Evolutionary conservation across 225 moss, liverwort and hornwort genomes (phyloP), one percentile per base, ranked within the genome.

Genomic region (Antitrichia curtipendula): DNA sequence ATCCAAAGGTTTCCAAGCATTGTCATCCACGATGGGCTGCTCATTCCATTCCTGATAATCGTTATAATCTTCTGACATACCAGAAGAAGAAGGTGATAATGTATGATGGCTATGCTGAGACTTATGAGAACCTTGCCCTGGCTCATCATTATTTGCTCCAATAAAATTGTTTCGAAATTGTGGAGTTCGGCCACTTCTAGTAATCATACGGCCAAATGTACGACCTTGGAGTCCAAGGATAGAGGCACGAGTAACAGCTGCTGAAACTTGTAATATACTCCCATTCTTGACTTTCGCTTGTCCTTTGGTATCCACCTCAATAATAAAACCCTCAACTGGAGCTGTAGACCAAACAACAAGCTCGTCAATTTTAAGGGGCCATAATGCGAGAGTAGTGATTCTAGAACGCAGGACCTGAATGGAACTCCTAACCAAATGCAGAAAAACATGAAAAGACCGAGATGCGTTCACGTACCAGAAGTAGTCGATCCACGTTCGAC

Each of bases 181-280:
- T 29, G 98, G 98, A 73, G 92, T 95, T 53, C 94, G 92, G 66
- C 79, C 85, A 81, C 61, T 91, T 80, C 92, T 93, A 64, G 89
- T 85, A 75, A 84, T 86, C 50, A 88, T 89, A 66, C 91, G 91
- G 62, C 88, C 89, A 59, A 94, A 92, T 63, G 90, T 93, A 83
- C 98, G 98, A 86, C 93, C 91, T 92, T 96, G 96, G 54, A 98
- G 92, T 23, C 96, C 96, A 80, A 96, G 94, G 40, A 98, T 93
- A 87, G 95, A 93, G 73, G 92, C 92, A 71, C 95, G 91, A 64
- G 91, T 86, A 62, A 96, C 84, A 90, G 92, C 91, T 76, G 94
- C 92, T 59, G 94, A 91, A 41, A 92, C 85, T 88, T 88, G 94
- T 29, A 87, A 78, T n/a, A 90, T 57, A 68, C 11, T 91, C 52